phyloP scores from a whole-genome alignment of 257 asterid genomes.

The Solanum verrucosum region DNA sequence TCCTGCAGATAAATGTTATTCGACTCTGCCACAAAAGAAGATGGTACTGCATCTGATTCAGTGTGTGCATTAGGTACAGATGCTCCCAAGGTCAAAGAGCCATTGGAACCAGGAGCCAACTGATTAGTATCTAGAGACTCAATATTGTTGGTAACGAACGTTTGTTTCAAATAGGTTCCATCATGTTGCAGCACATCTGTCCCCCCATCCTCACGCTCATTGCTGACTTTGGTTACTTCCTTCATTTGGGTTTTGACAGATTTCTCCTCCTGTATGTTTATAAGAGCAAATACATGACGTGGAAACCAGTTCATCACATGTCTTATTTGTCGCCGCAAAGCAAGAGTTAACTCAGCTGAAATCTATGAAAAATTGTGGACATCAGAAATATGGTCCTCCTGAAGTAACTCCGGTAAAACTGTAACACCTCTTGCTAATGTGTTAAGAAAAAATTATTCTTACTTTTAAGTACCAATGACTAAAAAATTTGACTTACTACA shows the following conservation, averaged over 20 bases:
- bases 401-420: conserved; percentile 1
- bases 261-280: conserved; percentile 16
- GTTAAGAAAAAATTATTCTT: background rate
- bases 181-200: conserved; percentile 17
- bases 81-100: conserved; percentile 15
- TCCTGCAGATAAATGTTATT: conserved; percentile 25
- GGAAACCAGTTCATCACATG: conserved; percentile 35
- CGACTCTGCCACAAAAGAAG: conserved; percentile 16
- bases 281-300: conserved; percentile 16
- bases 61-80: conserved; percentile 17
- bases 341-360: conserved; percentile 42
- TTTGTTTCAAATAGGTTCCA: background rate
- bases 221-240: conserved; percentile 22
- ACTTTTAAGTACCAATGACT: background rate
- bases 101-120: conserved; percentile 23
- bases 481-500: background rate
- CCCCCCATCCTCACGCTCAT: conserved; percentile 8
- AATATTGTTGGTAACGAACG: conserved; percentile 17
- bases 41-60: conserved; percentile 14
- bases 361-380: conserved; percentile 27
- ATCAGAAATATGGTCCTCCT: conserved; percentile 14
- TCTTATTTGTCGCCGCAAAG: conserved; percentile 38
- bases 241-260: conserved; percentile 8
- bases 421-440: background rate
- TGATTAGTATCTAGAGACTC: conserved; percentile 14